These are phyloP conservation scores for Sclerotinia sclerotiorum DNA, from an alignment of 2,329 filamentous ascomycete species.

Conservation along the genomic window DNA sequence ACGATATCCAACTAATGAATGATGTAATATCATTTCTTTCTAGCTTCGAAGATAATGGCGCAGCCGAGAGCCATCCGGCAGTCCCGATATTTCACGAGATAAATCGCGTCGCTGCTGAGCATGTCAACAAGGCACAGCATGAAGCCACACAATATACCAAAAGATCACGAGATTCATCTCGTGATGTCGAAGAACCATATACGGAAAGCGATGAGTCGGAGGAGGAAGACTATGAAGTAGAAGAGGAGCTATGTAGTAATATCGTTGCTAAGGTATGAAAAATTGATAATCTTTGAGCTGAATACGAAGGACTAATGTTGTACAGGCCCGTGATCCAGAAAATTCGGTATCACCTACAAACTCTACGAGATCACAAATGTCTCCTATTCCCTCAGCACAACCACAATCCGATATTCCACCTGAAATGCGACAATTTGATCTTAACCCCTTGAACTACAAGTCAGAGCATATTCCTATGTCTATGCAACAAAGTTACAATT, in stretches of 20 bases:
- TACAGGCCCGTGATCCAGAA: background rate
- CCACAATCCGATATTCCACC: background rate
- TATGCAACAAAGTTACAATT: background rate
- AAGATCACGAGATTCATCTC: background rate
- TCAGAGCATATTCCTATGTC: background rate
- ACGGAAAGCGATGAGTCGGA: slow-evolving; percentile 2
- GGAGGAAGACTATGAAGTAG: background rate
- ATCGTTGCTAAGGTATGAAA: slow-evolving; percentile 3
- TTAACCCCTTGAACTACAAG: background rate
- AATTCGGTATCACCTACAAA: background rate
- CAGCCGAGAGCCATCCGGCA: background rate
- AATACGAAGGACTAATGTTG: background rate
- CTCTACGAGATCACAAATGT: background rate
- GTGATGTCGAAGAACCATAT: background rate
- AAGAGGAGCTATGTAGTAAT: background rate
- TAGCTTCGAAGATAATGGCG: slow-evolving; percentile 5
- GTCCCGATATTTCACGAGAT: slow-evolving; percentile 9
- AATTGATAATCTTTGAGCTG: background rate
- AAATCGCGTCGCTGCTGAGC: slow-evolving; percentile 10
- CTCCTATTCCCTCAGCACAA: background rate
- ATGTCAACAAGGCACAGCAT: slow-evolving; percentile 9
- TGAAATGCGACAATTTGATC: background rate
- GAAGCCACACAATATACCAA: slow-evolving; percentile 10
- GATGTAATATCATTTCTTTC: slow-evolving; percentile 53
- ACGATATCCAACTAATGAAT: slow-evolving; percentile 85